phyloP scores from a whole-genome alignment of 805 yeast genomes.

The Cyberlindnera xishuangbannaensis region DNA sequence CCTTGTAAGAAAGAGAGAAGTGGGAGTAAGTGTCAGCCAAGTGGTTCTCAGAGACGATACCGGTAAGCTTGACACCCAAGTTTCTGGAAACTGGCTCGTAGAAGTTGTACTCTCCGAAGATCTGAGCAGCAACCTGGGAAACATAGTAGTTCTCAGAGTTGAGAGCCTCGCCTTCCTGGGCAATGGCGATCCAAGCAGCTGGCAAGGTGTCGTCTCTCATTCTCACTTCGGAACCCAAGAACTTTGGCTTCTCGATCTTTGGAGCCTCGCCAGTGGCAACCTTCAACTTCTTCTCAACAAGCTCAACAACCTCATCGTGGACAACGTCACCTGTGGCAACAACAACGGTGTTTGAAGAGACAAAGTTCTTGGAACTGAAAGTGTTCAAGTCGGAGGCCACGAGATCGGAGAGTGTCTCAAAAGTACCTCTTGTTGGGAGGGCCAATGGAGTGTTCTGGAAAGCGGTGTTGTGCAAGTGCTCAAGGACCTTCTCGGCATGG shows the following conservation, averaged over 20 bases:
- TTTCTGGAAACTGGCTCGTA: constrained; percentile 48
- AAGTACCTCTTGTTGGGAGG: constrained; percentile 71
- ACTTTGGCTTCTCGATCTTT: constrained; percentile 47
- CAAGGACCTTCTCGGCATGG: constrained; percentile 50
- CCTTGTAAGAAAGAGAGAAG: constrained; percentile 67
- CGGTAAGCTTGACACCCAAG: constrained; percentile 66
- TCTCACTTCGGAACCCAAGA: constrained; percentile 84
- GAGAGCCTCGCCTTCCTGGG: constrained; percentile 65
- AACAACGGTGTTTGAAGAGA: constrained; percentile 59
- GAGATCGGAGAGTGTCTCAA: constrained; percentile 55
- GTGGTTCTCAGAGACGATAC: constrained; percentile 64
- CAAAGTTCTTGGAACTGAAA: constrained; percentile 49
- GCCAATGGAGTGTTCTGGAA: constrained; percentile 82
- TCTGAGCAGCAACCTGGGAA: constrained; percentile 67
- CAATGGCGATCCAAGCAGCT: constrained; percentile 71
- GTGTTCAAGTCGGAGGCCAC: constrained; percentile 51
- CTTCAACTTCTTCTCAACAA: constrained; percentile 47
- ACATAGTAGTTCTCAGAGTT: constrained; percentile 60
- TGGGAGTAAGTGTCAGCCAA: constrained; percentile 67
- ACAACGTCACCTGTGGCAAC: constrained; percentile 66
- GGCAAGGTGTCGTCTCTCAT: constrained; percentile 85
- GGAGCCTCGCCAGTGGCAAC: constrained; percentile 48
- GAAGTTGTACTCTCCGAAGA: constrained; percentile 52
- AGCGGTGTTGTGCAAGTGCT: constrained; percentile 78
- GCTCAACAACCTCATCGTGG: constrained; percentile 65